Percentiles rank a stretch among this genome's conserved stretches.
phyloP scores from a whole-genome alignment of 768 basidiomycete genomes.

The Royoungia palumana region DNA sequence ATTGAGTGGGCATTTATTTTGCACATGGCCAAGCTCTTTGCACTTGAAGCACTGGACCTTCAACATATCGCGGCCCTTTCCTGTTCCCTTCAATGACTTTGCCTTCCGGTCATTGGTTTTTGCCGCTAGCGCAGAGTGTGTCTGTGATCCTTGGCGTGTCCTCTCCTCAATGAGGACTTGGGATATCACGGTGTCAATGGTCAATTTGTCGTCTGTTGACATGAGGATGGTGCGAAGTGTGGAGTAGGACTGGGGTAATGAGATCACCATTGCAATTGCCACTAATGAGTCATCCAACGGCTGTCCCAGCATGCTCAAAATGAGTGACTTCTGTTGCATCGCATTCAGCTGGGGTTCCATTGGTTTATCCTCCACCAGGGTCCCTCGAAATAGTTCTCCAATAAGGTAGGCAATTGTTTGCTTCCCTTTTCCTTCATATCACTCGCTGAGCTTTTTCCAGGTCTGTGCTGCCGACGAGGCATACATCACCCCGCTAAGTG shows the following conservation, averaged over 20 bases:
- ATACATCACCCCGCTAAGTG: too few species aligned
- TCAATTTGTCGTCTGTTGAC: neutral
- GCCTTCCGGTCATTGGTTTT: neutral
- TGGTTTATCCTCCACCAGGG: constrained; percentile 8
- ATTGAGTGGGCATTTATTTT: too few species aligned
- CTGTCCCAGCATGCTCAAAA: neutral
- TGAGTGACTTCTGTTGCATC: neutral
- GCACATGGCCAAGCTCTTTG: too few species aligned
- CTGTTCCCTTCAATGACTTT: too few species aligned
- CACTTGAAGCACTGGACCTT: too few species aligned
- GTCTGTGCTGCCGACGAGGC: neutral
- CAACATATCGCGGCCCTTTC: too few species aligned
- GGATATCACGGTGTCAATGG: neutral
- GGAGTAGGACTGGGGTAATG: neutral
- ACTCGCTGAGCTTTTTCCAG: constrained; percentile 17
- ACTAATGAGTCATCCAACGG: neutral
- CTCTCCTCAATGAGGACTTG: neutral
- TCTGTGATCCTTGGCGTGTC: neutral
- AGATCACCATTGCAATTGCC: neutral
- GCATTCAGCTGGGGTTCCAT: neutral
- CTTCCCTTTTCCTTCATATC: constrained; percentile 22
- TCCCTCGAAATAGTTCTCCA: constrained; percentile 19
- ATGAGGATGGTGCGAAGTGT: neutral
- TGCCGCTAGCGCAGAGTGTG: neutral
- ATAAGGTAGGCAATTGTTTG: constrained; percentile 24